Percentiles rank a stretch among this genome's conserved stretches.
Conservation (phyloP, 2,329 filamentous ascomycete species). For the Calonectria ilicicola region DNA sequence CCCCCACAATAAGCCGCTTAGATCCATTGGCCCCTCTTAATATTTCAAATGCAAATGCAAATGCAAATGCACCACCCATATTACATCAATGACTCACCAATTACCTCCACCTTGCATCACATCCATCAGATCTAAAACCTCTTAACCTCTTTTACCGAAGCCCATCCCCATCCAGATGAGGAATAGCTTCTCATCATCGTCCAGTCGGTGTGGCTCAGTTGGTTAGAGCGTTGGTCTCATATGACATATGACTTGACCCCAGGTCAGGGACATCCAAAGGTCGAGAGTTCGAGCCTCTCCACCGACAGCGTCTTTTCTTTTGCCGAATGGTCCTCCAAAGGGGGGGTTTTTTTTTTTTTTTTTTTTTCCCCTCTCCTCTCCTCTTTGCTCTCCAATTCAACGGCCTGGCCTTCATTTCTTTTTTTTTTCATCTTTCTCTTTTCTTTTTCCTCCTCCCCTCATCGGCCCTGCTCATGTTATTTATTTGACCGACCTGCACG, state of each 20-base stretch:
- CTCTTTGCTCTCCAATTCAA: too few species aligned
- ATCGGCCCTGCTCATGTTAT: not conserved
- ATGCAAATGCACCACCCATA: not conserved
- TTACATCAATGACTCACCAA: not conserved
- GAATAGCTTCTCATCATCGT: conserved; percentile 6
- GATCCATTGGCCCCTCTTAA: not conserved
- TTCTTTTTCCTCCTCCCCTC: not conserved
- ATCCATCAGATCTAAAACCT: not conserved
- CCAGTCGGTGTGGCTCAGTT: conserved; percentile 45
- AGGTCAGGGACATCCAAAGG: conserved; percentile 43
- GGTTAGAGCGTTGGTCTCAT: conserved; percentile 47
- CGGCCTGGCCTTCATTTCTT: not conserved
- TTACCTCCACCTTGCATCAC: not conserved
- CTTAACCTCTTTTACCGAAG: not conserved
- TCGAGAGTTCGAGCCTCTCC: conserved; percentile 46
- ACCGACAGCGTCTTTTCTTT: conserved; percentile 32
- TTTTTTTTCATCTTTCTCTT: not conserved
- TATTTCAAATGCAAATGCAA: not conserved
- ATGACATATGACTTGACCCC: conserved; percentile 35
- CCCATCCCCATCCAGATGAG: conserved; percentile 23
- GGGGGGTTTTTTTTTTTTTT: not conserved
- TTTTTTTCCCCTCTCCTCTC: too few species aligned
- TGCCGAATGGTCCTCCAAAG: not conserved
- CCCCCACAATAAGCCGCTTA: not conserved
- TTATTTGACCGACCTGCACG: not conserved